Conservation (phyloP, 257 asterid genomes). For the Penstemon davidsonii region DNA sequence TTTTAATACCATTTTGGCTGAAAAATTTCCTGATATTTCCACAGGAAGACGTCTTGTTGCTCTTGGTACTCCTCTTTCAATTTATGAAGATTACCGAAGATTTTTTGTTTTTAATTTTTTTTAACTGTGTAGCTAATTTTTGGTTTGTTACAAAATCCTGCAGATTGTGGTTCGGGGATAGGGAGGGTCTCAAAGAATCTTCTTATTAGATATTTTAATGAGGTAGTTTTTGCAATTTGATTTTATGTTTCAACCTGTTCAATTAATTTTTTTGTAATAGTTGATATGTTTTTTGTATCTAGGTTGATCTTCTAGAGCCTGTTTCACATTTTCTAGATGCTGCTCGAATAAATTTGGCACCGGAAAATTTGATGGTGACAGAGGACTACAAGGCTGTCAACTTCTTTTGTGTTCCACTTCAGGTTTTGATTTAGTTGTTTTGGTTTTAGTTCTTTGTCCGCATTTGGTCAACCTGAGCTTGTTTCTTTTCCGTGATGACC, state of each 20-base stretch:
- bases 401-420: slow-evolving; percentile 83
- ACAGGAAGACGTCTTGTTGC: slow-evolving; percentile 61
- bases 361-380: slow-evolving; percentile 62
- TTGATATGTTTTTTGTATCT: slow-evolving; percentile 27
- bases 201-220: slow-evolving; percentile 79
- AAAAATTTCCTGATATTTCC: slow-evolving; percentile 64
- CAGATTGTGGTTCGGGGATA: slow-evolving; percentile 98
- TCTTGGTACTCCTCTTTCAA: slow-evolving; percentile 54
- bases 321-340: slow-evolving; percentile 86
- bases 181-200: slow-evolving; percentile 88
- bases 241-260: not conserved
- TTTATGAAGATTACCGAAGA: not conserved
- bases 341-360: slow-evolving; percentile 76
- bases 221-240: slow-evolving; percentile 41
- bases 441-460: not conserved
- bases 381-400: slow-evolving; percentile 73
- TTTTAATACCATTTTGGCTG: slow-evolving; percentile 62
- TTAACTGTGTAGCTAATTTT: slow-evolving; percentile 15
- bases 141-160: slow-evolving; percentile 28
- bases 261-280: slow-evolving; percentile 3
- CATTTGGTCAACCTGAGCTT: not conserved
- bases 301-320: slow-evolving; percentile 98
- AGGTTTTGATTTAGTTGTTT: slow-evolving; percentile 41
- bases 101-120: not conserved
- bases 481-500: not conserved